These are phyloP conservation scores for Metarhizium anisopliae DNA, from an alignment of 2,329 filamentous ascomycete species.

Conservation along the genomic window DNA sequence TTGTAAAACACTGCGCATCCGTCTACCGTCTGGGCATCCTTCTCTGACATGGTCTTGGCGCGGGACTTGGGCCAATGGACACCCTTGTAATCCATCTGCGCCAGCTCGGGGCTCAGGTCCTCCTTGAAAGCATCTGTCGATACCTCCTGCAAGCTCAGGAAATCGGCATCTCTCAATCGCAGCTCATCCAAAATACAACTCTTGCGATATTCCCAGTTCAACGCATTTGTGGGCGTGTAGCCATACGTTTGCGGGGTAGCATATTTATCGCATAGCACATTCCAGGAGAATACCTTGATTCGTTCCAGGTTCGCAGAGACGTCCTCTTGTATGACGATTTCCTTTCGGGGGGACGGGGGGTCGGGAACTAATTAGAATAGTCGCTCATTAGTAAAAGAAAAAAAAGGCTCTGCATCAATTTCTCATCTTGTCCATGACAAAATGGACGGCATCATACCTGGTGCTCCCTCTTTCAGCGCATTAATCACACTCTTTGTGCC, in stretches of 20 bases:
- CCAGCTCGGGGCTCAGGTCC: conserved; percentile 79
- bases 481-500: conserved; percentile 81
- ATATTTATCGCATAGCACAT: conserved; percentile 90
- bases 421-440: conserved; percentile 8
- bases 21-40: conserved; percentile 82
- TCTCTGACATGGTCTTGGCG: conserved; percentile 84
- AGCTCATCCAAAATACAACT: conserved; percentile 79
- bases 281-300: conserved; percentile 85
- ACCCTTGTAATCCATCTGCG: conserved; percentile 83
- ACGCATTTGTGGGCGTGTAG: conserved; percentile 73
- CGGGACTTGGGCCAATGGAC: conserved; percentile 87
- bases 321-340: conserved; percentile 68
- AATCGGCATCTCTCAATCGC: conserved; percentile 69
- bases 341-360: conserved; percentile 67
- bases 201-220: conserved; percentile 81
- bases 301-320: conserved; percentile 52
- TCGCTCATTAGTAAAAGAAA: conserved; percentile 8
- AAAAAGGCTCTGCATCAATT: background rate
- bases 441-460: conserved; percentile 49
- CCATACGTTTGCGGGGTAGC: conserved; percentile 80
- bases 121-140: conserved; percentile 87
- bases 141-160: conserved; percentile 89
- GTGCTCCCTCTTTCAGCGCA: conserved; percentile 73
- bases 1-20: conserved; percentile 97
- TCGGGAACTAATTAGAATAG: conserved; percentile 51